Conservation (phyloP, 164 flowering plant species). For the Magnolia sinica region DNA sequence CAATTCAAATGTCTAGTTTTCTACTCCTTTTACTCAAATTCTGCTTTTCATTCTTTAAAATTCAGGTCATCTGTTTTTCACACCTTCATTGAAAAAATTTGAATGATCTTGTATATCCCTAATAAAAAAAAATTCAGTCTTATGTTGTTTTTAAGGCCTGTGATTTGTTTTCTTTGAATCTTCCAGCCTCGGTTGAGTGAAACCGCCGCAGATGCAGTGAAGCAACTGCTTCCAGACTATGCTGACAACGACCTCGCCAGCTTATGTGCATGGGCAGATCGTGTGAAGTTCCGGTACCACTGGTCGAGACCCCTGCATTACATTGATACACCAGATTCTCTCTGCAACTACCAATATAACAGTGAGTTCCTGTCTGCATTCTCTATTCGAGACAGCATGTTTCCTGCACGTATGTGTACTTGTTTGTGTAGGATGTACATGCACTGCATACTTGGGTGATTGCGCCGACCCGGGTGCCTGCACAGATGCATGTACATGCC, state of each 20-base stretch:
- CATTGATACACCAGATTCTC: slow-evolving; percentile 68
- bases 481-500: too few relatives aligned
- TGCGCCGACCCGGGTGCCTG: too few relatives aligned
- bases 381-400: not conserved
- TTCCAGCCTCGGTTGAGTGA: slow-evolving; percentile 54
- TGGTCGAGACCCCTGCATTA: slow-evolving; percentile 88
- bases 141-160: too few relatives aligned
- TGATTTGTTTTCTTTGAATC: not conserved
- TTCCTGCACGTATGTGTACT: too few relatives aligned
- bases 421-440: too few relatives aligned
- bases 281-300: slow-evolving; percentile 58
- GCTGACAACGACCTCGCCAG: slow-evolving; percentile 62
- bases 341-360: slow-evolving; percentile 59
- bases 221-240: slow-evolving; percentile 53
- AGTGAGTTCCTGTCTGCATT: slow-evolving; percentile 34
- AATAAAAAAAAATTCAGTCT: too few relatives aligned
- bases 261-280: slow-evolving; percentile 81
- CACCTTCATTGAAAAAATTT: not conserved
- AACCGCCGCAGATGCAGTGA: slow-evolving; percentile 62
- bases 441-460: too few relatives aligned
- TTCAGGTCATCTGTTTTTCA: not conserved
- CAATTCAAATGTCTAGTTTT: not conserved
- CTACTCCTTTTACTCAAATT: not conserved
- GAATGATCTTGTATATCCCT: not conserved
- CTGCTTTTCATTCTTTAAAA: not conserved